Conservation (phyloP, 331 rosid genomes). For the Saraca asoca region DNA sequence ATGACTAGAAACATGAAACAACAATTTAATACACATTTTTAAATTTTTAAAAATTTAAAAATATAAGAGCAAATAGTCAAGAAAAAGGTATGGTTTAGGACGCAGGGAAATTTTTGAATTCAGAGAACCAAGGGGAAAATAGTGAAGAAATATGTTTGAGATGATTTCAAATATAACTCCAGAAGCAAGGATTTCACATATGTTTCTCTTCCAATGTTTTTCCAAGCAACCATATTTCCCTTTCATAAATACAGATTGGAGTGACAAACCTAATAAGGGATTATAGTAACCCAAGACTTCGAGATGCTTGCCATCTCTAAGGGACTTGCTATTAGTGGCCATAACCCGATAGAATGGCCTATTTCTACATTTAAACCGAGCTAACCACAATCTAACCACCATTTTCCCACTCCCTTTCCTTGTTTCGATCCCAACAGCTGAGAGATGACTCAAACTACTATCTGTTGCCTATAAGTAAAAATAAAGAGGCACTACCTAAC, state of each 20-base stretch:
- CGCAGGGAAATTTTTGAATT: background rate
- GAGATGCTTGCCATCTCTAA: constrained; percentile 84
- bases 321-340: constrained; percentile 92
- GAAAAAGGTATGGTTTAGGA: background rate
- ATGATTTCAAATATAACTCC: background rate
- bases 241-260: background rate
- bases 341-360: constrained; percentile 87
- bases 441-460: too few relatives aligned
- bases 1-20: too few relatives aligned
- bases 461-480: too few relatives aligned
- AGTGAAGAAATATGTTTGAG: background rate
- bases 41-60: too few relatives aligned
- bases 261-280: constrained; percentile 71
- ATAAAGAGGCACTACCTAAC: constrained; percentile 59
- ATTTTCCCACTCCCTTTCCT: constrained; percentile 31
- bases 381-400: constrained; percentile 84
- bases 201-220: background rate
- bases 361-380: constrained; percentile 83
- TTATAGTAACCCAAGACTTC: constrained; percentile 88
- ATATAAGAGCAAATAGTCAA: background rate
- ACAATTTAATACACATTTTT: too few relatives aligned
- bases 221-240: too few relatives aligned
- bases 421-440: background rate
- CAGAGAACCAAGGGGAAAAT: background rate
- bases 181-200: background rate